A percentile compares a stretch with the other conserved stretches of the same genome.
Evolutionary conservation across 352 stramenopile species (phyloP).

Genomic region (Aphanomyces astaci): DNA sequence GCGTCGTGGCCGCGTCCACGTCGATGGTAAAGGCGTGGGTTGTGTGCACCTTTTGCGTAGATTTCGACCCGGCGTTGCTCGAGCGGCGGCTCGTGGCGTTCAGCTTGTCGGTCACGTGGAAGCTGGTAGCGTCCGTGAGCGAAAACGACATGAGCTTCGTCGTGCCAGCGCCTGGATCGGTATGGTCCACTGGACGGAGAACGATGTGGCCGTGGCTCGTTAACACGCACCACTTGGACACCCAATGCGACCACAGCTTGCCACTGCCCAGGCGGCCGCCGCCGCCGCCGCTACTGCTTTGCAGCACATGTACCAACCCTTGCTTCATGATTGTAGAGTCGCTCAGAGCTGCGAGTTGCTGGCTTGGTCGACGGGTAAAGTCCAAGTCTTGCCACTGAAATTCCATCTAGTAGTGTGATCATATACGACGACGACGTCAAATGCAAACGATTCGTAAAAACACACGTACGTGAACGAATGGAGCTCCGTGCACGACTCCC

Average conservation of each 20-base stretch:
- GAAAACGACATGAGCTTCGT: background rate
- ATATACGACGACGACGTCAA: background rate
- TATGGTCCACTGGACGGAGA: background rate
- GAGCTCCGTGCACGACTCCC: background rate
- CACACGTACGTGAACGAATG: background rate
- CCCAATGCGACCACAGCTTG: background rate
- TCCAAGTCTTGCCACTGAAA: background rate
- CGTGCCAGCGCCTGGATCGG: background rate
- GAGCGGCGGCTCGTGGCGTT: background rate
- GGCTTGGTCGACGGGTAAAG: background rate
- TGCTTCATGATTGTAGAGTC: background rate
- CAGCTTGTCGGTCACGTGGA: background rate
- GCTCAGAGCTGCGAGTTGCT: background rate
- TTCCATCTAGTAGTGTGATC: background rate
- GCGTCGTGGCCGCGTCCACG: background rate
- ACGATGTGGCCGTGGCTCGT: constrained; percentile 1
- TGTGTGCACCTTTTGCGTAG: constrained; percentile 1
- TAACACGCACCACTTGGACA: background rate
- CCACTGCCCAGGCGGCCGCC: background rate
- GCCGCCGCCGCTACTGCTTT: background rate
- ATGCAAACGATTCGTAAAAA: too few species aligned
- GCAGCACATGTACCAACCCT: background rate
- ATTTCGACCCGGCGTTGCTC: background rate
- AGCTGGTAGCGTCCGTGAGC: background rate
- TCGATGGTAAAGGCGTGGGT: constrained; percentile 6